phyloP scores from a whole-genome alignment of 192 early-diverging fungal species.

The Irineochytrium annulatum region DNA sequence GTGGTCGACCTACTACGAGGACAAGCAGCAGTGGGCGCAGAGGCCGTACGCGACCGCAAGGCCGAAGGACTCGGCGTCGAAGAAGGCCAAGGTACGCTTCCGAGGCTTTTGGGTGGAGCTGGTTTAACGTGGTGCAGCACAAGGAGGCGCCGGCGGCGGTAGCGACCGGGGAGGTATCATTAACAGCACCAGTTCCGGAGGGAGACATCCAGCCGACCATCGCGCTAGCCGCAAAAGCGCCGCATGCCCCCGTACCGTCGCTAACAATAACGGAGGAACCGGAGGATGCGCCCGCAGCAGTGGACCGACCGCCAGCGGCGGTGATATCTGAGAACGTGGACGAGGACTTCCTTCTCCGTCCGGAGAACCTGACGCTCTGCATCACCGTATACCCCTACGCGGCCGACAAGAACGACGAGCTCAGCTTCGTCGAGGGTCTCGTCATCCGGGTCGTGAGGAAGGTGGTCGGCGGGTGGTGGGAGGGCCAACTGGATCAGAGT shows the following conservation, averaged over 20 bases:
- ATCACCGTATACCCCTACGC: constrained; percentile 31
- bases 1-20: not conserved
- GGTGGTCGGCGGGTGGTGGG: constrained; percentile 32
- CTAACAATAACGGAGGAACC: not conserved
- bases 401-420: constrained; percentile 35
- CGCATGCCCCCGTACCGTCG: not conserved
- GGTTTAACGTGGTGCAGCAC: no score
- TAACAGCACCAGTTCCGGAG: not conserved
- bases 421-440: constrained; percentile 31
- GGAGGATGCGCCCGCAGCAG: not conserved
- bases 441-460: constrained; percentile 30
- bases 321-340: not conserved
- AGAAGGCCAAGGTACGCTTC: not conserved
- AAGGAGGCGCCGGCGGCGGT: no score
- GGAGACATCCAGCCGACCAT: not conserved
- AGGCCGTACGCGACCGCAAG: not conserved
- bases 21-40: no score
- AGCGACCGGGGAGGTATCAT: no score
- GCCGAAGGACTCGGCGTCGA: not conserved
- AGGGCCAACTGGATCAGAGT: constrained; percentile 21
- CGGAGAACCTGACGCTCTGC: constrained; percentile 23
- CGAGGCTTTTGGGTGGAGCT: not conserved
- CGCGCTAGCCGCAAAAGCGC: not conserved
- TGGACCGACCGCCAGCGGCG: not conserved
- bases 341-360: constrained; percentile 16